Conservation (phyloP, 1,284 basidiomycete species). For the Wolfiporia cocos region DNA sequence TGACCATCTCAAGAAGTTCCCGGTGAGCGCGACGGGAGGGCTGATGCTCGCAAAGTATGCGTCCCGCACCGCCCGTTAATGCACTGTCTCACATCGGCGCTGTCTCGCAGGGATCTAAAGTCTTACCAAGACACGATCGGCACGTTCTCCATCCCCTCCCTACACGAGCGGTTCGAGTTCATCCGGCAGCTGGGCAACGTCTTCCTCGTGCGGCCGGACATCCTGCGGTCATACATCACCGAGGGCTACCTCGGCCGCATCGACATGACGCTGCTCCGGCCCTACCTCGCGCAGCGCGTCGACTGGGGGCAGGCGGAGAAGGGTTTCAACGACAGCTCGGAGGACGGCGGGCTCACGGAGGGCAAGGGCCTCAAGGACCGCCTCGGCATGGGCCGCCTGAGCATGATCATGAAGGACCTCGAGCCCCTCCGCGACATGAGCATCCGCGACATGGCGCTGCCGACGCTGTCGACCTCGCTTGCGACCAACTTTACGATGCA, state of each 20-base stretch:
- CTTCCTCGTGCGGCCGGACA: conserved; percentile 92
- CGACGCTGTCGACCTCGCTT: conserved; percentile 32
- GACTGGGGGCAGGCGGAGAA: conserved; percentile 85
- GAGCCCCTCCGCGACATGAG: conserved; percentile 51
- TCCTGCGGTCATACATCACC: conserved; percentile 88
- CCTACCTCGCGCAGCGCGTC: conserved; percentile 86
- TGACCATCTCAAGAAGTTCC: conserved; percentile 95
- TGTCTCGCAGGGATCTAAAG: conserved; percentile 75
- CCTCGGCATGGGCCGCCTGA: conserved; percentile 61
- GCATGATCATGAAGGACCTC: conserved; percentile 80
- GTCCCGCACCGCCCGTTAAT: background rate
- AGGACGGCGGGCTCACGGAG: conserved; percentile 33
- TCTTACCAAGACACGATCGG: conserved; percentile 91
- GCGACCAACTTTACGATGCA: conserved; percentile 4
- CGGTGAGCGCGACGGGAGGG: conserved; percentile 94
- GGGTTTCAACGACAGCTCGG: conserved; percentile 58
- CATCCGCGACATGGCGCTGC: conserved; percentile 41
- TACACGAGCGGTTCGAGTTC: conserved; percentile 97
- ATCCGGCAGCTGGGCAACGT: conserved; percentile 96
- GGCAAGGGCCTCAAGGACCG: conserved; percentile 58
- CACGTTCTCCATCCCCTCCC: conserved; percentile 74
- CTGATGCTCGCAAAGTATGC: conserved; percentile 95
- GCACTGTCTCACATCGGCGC: background rate
- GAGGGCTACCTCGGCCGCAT: conserved; percentile 91
- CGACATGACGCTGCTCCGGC: conserved; percentile 81